Base-by-base conservation (phyloP, 2,329 filamentous ascomycete species). In the Diaporthe sp. region DNA sequence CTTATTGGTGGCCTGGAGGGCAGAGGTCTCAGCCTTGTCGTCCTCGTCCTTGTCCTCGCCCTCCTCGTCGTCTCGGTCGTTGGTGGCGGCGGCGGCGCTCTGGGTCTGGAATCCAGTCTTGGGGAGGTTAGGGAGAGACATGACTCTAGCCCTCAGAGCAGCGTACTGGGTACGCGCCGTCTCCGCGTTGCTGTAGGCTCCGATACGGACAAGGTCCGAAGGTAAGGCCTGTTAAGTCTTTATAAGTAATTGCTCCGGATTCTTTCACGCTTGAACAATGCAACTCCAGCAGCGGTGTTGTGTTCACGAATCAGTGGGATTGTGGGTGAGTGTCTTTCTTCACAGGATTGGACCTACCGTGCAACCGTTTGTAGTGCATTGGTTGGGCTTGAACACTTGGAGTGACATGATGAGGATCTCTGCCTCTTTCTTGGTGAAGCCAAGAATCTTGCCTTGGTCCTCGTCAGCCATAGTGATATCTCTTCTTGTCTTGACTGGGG, bases 401-500 rank as follows among this genome's bases (percentile, higher is more conserved):
- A 42, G n/a, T 4, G 60, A 44, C 39, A 62, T 62, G 17, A 51
- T 67, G 62, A 67, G 44, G 19, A 51, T 17, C 44, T 67, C 44
- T 7, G 44, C 62, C 44, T 67, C 62, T n/a, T 22, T 51, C 44
- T 68, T 39, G 44, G 62, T 68, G 44, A 68, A 39, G 8, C 62
- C 44, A 2, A 68, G 44, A 22, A 68, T 68, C 19, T 68, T 68
- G 10, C 1, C 42, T 17, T 68, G 15, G 22, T 25, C 31, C 12
- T 17, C 12, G 3, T 37, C 28, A 25, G 17, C 31, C 62, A 67
- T 51, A 13, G 19, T 67, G 44, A 37, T n/a, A 4, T 44, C 37
- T 34, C 31, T 34, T 31, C 15, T 49, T 25, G 22, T 19, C 31
- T 22, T 67, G 42, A 25, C 0, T 46, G 15, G n/a, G 13, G 10